A percentile compares a stretch with the other conserved stretches of the same genome.
phyloP scores from a whole-genome alignment of 2,329 filamentous ascomycete species.

The Calycina herbarum region DNA sequence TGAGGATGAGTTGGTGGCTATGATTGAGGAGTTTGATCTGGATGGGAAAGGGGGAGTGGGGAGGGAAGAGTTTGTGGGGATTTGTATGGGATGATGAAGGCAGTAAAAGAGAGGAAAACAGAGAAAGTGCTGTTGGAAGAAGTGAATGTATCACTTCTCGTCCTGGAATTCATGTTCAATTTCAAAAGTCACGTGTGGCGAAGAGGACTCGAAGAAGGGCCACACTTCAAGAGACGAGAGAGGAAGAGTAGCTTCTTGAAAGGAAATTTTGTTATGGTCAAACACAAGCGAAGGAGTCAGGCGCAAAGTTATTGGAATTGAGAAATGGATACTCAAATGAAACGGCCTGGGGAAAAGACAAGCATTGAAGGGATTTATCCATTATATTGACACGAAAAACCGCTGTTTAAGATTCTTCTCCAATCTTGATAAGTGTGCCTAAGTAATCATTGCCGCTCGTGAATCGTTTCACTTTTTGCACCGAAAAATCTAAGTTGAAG shows the following conservation, averaged over 20 bases:
- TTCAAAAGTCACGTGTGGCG: conserved; percentile 2
- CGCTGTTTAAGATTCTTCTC: conserved; percentile 11
- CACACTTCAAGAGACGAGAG: neutral
- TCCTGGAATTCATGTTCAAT: neutral
- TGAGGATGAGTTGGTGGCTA: conserved; percentile 87
- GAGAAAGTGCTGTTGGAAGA: neutral
- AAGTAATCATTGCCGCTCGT: conserved; percentile 17
- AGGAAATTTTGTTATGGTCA: conserved; percentile 2
- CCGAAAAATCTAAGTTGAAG: conserved; percentile 22
- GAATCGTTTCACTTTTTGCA: conserved; percentile 27
- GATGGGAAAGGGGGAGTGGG: conserved; percentile 83
- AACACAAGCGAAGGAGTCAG: conserved; percentile 19
- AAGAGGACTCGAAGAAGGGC: neutral
- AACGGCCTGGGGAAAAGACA: neutral
- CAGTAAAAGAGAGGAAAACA: neutral
- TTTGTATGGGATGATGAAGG: conserved; percentile 38
- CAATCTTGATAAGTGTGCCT: conserved; percentile 12
- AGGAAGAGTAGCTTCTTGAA: neutral
- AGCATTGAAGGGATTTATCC: conserved; percentile 4
- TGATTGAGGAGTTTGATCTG: conserved; percentile 98
- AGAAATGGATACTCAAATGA: neutral
- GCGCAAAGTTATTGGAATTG: conserved; percentile 4
- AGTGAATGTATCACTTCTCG: neutral
- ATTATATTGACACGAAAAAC: conserved; percentile 13
- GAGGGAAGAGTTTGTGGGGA: conserved; percentile 61